Percentiles rank a stretch among this genome's conserved stretches.
phyloP scores from a whole-genome alignment of 179 eudicot genomes.

The Dionaea muscipula region DNA sequence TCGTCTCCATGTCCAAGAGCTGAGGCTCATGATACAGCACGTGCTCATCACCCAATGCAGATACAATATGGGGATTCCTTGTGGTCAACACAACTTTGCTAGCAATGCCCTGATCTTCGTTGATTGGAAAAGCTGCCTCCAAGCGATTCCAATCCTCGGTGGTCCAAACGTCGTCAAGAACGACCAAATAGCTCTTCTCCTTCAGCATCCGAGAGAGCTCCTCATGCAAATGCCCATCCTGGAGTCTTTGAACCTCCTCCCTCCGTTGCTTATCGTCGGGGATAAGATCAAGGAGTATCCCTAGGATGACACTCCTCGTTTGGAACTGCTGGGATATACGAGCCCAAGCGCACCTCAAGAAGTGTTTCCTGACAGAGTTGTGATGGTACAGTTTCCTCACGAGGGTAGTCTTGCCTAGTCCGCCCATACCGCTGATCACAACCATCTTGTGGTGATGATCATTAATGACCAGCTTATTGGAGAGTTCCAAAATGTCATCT shows the following conservation, averaged over 20 bases:
- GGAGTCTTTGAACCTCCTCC: slow-evolving; percentile 9
- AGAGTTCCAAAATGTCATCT: background rate
- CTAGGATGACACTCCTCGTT: slow-evolving; percentile 12
- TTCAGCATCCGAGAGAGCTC: background rate
- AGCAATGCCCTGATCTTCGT: slow-evolving; percentile 6
- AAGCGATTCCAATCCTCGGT: slow-evolving; percentile 18
- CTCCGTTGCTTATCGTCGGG: slow-evolving; percentile 2
- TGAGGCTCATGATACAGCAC: slow-evolving; percentile 21
- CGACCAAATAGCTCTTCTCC: background rate
- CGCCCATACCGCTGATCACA: slow-evolving; percentile 41
- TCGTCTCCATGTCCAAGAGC: slow-evolving; percentile 13
- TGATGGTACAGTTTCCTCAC: slow-evolving; percentile 21
- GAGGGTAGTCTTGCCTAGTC: slow-evolving; percentile 35
- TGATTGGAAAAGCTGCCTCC: slow-evolving; percentile 22
- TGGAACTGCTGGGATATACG: slow-evolving; percentile 22
- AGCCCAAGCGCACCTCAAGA: slow-evolving; percentile 27
- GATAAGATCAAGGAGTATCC: background rate
- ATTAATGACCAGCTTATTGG: background rate
- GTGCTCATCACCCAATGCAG: slow-evolving; percentile 14
- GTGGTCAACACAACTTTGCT: slow-evolving; percentile 30
- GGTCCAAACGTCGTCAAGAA: background rate
- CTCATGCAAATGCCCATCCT: slow-evolving; percentile 19
- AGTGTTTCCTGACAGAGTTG: slow-evolving; percentile 9
- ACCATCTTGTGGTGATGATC: background rate
- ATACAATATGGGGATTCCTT: slow-evolving; percentile 21